These are phyloP conservation scores for Anisogramma anomala DNA, from an alignment of 2,329 filamentous ascomycete species.

Conservation along the genomic window DNA sequence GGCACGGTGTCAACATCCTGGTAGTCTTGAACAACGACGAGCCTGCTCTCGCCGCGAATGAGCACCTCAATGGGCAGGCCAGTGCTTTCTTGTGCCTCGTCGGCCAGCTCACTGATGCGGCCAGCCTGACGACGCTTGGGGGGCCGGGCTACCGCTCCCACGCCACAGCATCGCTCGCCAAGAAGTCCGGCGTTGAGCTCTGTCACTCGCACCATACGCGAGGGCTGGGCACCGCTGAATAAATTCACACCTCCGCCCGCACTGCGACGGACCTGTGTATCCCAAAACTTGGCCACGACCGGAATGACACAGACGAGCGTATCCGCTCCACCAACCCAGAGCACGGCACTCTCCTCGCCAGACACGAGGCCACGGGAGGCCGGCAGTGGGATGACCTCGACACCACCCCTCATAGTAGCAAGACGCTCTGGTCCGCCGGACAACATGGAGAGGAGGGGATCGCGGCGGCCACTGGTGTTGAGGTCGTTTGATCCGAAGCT, in stretches of 20 bases:
- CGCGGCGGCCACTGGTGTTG: conserved; percentile 15
- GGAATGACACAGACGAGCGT: conserved; percentile 45
- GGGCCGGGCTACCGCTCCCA: conserved; percentile 32
- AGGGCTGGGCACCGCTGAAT: conserved; percentile 43
- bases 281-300: conserved; percentile 45
- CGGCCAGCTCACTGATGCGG: conserved; percentile 9
- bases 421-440: conserved; percentile 38
- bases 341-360: conserved; percentile 41
- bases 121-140: conserved; percentile 12
- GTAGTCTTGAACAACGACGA: conserved; percentile 43
- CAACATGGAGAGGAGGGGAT: conserved; percentile 25
- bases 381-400: conserved; percentile 37
- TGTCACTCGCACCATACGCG: conserved; percentile 43
- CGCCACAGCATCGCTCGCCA: conserved; percentile 44
- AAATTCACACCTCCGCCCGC: conserved; percentile 38
- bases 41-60: conserved; percentile 42
- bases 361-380: conserved; percentile 28
- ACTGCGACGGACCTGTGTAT: conserved; percentile 42
- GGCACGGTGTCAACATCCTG: conserved; percentile 26
- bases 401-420: conserved; percentile 39
- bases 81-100: conserved; percentile 18
- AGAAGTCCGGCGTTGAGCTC: conserved; percentile 43
- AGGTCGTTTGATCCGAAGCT: conserved; percentile 6
- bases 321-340: conserved; percentile 47
- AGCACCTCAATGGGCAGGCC: conserved; percentile 42